These are phyloP conservation scores for Malassezia caprae DNA, from an alignment of 1,284 basidiomycete species.

Conservation along the genomic window DNA sequence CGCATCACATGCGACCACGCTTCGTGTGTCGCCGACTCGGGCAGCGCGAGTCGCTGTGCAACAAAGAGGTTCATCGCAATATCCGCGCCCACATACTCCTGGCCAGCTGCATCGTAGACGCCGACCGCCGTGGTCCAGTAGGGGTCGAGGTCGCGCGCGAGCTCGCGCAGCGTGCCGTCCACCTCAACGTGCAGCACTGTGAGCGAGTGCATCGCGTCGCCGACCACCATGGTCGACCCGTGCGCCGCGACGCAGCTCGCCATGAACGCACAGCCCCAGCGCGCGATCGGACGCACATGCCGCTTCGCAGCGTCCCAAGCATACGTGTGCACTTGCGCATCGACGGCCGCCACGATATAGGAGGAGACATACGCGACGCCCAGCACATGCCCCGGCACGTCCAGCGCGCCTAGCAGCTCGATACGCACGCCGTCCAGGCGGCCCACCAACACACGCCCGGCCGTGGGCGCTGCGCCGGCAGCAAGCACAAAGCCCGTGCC, in stretches of 20 bases:
- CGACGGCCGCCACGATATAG: constrained; percentile 32
- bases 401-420: constrained; percentile 20
- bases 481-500: constrained; percentile 31
- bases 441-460: constrained; percentile 29
- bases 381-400: constrained; percentile 38
- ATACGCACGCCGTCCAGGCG: constrained; percentile 17
- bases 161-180: constrained; percentile 24
- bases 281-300: background rate
- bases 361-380: constrained; percentile 21
- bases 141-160: constrained; percentile 42
- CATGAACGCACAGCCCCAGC: constrained; percentile 39
- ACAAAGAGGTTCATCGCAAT: constrained; percentile 43
- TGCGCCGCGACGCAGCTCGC: constrained; percentile 31
- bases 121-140: constrained; percentile 42
- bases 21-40: background rate
- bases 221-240: constrained; percentile 26
- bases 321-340: constrained; percentile 35
- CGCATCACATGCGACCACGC: constrained; percentile 33
- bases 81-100: constrained; percentile 42
- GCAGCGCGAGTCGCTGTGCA: constrained; percentile 21
- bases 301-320: background rate
- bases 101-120: constrained; percentile 21
- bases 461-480: constrained; percentile 21
- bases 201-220: constrained; percentile 41
- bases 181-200: constrained; percentile 31